Base-by-base conservation (phyloP, 306 rosid species). In the Medicago ruthenica region DNA sequence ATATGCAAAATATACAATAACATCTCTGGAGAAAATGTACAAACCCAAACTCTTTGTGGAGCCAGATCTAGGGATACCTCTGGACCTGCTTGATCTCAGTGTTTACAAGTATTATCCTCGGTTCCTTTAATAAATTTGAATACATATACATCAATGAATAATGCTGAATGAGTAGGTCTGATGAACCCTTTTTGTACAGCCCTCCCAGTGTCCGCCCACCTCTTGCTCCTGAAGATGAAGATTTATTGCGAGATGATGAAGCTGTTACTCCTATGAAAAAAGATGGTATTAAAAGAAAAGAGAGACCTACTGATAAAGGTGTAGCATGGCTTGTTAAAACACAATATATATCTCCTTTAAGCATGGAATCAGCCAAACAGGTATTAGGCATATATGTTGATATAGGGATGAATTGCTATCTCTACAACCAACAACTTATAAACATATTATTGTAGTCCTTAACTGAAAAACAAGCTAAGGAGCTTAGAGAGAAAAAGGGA, bases 251-350 rank as follows among this genome's bases (percentile, higher is more conserved):
- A 57, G 97, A 95, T 82, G 98, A 95, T 69, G 98, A 73, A 74
- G 90, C 90, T 11, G 82, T 58, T 61, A 90, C 92, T 70, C 99
- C 99, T 74, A 81, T 90, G 16, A 95, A 92, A 74, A 92, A 88
- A 44, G 88, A 92, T 71, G 99, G 99, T 78, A 90, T 95, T 55
- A 92, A 77, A 81, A 92, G 89, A 66, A 95, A 95, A 82, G 99
- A 95, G 31, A 80, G 99, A 70, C 99, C 99, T 15, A 95, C 99
- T 27, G 99, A 95, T 86, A 89, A 95, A 88, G 99, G 99, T 59
- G 97, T 95, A 81, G 97, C 99, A 41, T 95, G 99, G 99, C 96
- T 95, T 44, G 99, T 95, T 55, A 95, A 95, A 86, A 95, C 99
- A 37, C 99, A 95, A 71, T 95, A 95, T 84, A 95, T 95, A 76